Evolutionary conservation across 352 stramenopile species (phyloP).

Genomic region (Phytophthora lateralis): DNA sequence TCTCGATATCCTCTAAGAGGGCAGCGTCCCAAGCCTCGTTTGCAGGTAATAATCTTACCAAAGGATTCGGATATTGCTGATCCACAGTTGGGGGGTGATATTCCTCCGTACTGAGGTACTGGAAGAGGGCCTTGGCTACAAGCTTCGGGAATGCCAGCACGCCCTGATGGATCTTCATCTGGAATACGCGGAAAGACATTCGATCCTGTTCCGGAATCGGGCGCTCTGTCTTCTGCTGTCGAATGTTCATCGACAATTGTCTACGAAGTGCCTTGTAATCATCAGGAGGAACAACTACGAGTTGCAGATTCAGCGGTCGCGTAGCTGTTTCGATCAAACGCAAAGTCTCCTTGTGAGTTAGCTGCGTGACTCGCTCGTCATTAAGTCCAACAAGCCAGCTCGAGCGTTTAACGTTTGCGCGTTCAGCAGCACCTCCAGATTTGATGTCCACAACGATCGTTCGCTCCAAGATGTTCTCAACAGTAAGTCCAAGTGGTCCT

Average conservation of each 20-base stretch:
- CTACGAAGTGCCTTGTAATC: slow-evolving; percentile 77
- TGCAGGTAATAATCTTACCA: slow-evolving; percentile 53
- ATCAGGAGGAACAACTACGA: slow-evolving; percentile 73
- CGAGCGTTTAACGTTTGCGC: slow-evolving; percentile 77
- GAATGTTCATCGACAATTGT: slow-evolving; percentile 87
- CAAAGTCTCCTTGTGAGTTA: slow-evolving; percentile 88
- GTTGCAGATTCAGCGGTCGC: slow-evolving; percentile 70
- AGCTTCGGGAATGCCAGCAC: slow-evolving; percentile 75
- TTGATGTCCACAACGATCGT: slow-evolving; percentile 92
- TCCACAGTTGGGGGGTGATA: slow-evolving; percentile 64
- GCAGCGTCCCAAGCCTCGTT: slow-evolving; percentile 58
- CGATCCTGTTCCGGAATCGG: slow-evolving; percentile 84
- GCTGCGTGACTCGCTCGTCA: slow-evolving; percentile 66
- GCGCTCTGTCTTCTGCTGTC: slow-evolving; percentile 81
- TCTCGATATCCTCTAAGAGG: slow-evolving; percentile 60
- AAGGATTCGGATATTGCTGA: slow-evolving; percentile 51
- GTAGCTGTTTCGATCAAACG: slow-evolving; percentile 82
- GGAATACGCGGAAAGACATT: slow-evolving; percentile 88
- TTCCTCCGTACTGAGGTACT: slow-evolving; percentile 78
- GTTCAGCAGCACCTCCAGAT: slow-evolving; percentile 71
- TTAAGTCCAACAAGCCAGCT: slow-evolving; percentile 89
- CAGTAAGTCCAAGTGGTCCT: slow-evolving; percentile 80
- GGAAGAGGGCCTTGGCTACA: slow-evolving; percentile 67
- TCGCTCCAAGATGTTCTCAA: slow-evolving; percentile 90
- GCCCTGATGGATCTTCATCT: slow-evolving; percentile 85